Base-by-base conservation (phyloP, 1,139 yeast species). In the Magnusiomyces suaveolens region DNA sequence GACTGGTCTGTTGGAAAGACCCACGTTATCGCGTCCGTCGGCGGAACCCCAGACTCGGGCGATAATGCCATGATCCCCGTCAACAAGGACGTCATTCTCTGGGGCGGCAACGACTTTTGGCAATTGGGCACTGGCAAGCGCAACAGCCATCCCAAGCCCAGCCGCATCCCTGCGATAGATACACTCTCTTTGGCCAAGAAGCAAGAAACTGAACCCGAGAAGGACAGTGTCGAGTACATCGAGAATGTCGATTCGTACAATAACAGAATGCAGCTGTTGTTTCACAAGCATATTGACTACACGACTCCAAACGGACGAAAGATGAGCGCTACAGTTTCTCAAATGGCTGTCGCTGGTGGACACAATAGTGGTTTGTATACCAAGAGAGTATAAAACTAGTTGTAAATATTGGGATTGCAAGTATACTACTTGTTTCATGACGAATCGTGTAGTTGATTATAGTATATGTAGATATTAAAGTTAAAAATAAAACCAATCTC, bases 101-200 rank as follows among this genome's bases (percentile, higher is more conserved):
- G 95, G 87, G 98, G 98, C 21, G 84, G 82, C 48, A 90, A 89
- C 66, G 85, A 82, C 62, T 73, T 62, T 61, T 95, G 94, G 24
- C 96, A 90, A 70, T 75, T 87, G 51, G 97, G 95, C 21, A 88
- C 83, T 63, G 95, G 96, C 24, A 85, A 83, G 64, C 73, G 76
- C 43, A 76, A 77, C 57, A 83, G 84, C 66, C 69, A 76, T 18
- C 72, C 82, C 39, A 76, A 75, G 60, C 95, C 96, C 0, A 16
- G 65, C 81, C 47, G 87, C 25, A 54, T 60, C 46, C 55, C 54
- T 18, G 58, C 57, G 20, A 43, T 59, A 24, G 59, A 46, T 6
- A 23, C 43, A 4, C n/a, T 38, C 6, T 38, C 43, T 6, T 8
- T 16, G 43, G 18, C n/a, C n/a, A 12, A 10, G 8, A 4, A 6